Evolutionary conservation across 2,329 filamentous ascomycete species (phyloP), one percentile per base, ranked within the genome.

Genomic region (Sporothrix schenckii): DNA sequence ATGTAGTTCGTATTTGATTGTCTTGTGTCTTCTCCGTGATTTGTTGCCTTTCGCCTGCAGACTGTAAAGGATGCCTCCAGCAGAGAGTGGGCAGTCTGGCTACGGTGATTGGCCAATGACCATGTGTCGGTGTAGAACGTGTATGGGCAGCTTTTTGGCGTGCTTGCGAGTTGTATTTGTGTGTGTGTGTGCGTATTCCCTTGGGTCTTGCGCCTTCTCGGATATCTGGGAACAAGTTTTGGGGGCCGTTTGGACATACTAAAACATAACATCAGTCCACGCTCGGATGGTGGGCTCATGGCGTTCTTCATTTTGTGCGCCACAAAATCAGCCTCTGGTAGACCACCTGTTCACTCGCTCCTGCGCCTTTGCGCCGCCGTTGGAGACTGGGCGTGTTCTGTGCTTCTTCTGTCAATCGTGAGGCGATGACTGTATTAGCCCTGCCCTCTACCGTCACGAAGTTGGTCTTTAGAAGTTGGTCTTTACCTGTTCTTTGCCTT

Each of bases 61-160:
- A 19, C 19, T n/a, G 49, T 4, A 27, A 63, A 47, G 58, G 58
- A 21, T 47, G 58, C 39, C 39, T 19, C 39, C 39, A 47, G 19
- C 39, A 63, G 61, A 65, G 50, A 65, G 61, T 34, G 61, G 44
- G 24, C 27, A n/a, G 61, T 16, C 7, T 21, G 34, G 16, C 30
- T n/a, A 7, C 10, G 21, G 67, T 69, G 67, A 69, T 61, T 69
- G 67, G 67, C 67, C 67, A 69, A 61, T 61, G 54, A 52, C 47
- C 44, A 61, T 61, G 47, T 53, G 67, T 69, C 67, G 54, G 67
- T 69, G 67, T 61, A 34, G 53, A 69, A 61, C 66, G 54, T 69
- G 54, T 61, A 34, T 54, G 50, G 50, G 34, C 65, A 49, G 50
- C 27, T 24, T 13, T 61, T 11, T 27, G 14, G n/a, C 4, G 39